Conservation (phyloP, 148 eudicot species). For the Camellia japonica region DNA sequence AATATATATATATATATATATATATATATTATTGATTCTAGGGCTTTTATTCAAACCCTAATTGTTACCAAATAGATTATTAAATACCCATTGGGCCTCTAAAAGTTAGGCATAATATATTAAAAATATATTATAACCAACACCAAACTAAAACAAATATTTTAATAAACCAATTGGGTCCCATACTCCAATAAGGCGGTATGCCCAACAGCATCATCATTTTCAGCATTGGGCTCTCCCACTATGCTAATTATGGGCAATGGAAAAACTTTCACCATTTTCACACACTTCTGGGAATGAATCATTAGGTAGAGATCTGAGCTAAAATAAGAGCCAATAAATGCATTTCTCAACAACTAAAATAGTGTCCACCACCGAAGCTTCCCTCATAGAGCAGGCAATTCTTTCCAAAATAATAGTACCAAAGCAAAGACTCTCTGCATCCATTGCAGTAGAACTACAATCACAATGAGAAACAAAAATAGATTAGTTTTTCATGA, state of each 20-base stretch:
- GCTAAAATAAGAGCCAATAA: neutral
- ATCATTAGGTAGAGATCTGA: neutral
- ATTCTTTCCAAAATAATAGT: conserved; percentile 2
- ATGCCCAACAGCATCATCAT: neutral
- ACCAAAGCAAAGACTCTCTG: neutral
- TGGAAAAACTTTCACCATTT: neutral
- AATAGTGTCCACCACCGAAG: conserved; percentile 3
- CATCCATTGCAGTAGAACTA: neutral
- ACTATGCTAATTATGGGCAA: neutral
- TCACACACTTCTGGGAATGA: too few relatives aligned
- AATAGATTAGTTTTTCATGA: neutral
- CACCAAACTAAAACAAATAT: too few relatives aligned
- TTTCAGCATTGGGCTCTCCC: neutral
- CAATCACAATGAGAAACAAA: neutral
- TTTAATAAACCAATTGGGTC: too few relatives aligned
- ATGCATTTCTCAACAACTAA: conserved; percentile 3
- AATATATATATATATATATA: too few relatives aligned
- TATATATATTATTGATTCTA: too few relatives aligned
- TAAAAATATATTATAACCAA: too few relatives aligned
- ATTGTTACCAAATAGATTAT: too few relatives aligned
- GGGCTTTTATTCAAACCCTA: too few relatives aligned
- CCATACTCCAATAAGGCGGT: too few relatives aligned
- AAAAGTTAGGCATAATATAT: too few relatives aligned
- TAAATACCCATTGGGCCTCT: too few relatives aligned
- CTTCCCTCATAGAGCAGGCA: neutral